phyloP scores from a whole-genome alignment of 352 stramenopile genomes.

The Labyrinthula sp. region DNA sequence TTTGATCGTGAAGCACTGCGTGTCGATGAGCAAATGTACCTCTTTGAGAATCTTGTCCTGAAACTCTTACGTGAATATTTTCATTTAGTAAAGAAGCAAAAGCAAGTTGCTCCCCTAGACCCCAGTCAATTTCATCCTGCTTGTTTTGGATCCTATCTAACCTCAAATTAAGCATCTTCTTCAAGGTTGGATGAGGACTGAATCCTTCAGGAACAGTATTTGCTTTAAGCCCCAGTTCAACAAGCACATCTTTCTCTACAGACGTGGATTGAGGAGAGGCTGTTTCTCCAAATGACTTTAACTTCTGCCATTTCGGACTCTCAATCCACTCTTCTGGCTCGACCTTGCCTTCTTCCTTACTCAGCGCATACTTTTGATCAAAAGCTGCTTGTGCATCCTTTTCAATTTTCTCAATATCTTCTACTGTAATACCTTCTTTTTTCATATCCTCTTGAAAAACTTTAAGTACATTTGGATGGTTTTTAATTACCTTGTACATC shows the following conservation, averaged over 20 bases:
- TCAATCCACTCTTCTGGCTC: conserved; percentile 25
- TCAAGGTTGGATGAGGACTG: conserved; percentile 40
- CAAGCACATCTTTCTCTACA: conserved; percentile 47
- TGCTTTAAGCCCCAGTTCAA: conserved; percentile 47
- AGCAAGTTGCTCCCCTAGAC: conserved; percentile 76
- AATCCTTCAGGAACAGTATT: conserved; percentile 55
- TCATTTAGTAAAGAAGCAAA: conserved; percentile 78
- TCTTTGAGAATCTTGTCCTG: conserved; percentile 80
- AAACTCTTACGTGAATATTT: conserved; percentile 62
- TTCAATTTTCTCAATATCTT: conserved; percentile 36
- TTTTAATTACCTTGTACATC: conserved; percentile 76
- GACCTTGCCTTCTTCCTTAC: conserved; percentile 8
- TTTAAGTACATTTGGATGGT: conserved; percentile 68
- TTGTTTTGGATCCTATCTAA: conserved; percentile 35
- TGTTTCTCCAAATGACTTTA: conserved; percentile 15
- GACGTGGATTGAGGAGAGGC: conserved; percentile 37
- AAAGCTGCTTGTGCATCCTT: conserved; percentile 30
- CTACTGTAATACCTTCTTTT: conserved; percentile 43
- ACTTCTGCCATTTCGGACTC: conserved; percentile 25
- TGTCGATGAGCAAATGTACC: conserved; percentile 69
- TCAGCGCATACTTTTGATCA: conserved; percentile 20
- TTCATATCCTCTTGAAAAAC: conserved; percentile 59
- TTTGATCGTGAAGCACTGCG: conserved; percentile 63
- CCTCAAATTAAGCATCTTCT: conserved; percentile 25
- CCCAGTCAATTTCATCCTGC: conserved; percentile 76